phyloP scores from a whole-genome alignment of 345 rosid species.

The Reutealis trisperma region DNA sequence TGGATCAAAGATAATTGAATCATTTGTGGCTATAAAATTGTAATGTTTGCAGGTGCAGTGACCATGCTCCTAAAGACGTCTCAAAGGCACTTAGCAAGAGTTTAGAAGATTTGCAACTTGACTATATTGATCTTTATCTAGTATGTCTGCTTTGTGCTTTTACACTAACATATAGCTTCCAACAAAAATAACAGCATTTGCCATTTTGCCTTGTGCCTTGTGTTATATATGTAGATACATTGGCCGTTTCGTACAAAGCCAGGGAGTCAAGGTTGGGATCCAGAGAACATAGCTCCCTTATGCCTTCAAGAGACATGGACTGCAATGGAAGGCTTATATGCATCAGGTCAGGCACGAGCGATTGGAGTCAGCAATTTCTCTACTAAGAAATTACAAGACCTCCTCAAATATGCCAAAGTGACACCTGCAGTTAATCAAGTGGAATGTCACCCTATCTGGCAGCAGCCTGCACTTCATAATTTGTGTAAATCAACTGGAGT shows the following conservation, averaged over 20 bases:
- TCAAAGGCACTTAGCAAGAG: conserved; percentile 43
- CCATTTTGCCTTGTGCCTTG: conserved; percentile 14
- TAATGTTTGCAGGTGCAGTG: conserved; percentile 46
- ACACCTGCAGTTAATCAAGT: conserved; percentile 65
- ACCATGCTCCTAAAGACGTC: conserved; percentile 57
- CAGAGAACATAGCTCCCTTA: conserved; percentile 48
- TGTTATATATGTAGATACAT: conserved; percentile 51
- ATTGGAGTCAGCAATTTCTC: conserved; percentile 70
- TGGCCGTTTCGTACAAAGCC: conserved; percentile 59
- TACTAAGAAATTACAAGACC: conserved; percentile 51
- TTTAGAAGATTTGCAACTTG: conserved; percentile 52
- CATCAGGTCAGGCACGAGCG: conserved; percentile 52
- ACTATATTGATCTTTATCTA: conserved; percentile 54
- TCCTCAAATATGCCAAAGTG: conserved; percentile 40
- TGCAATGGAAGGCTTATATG: conserved; percentile 55
- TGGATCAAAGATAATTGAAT: not conserved
- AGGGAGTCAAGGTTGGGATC: conserved; percentile 44
- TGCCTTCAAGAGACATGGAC: conserved; percentile 56
- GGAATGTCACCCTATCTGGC: conserved; percentile 66
- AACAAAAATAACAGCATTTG: too few relatives aligned
- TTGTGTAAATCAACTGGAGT: conserved; percentile 57
- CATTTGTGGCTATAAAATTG: not conserved
- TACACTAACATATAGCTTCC: too few relatives aligned
- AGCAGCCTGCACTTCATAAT: conserved; percentile 53
- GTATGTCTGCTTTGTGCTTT: conserved; percentile 24